Evolutionary conservation across 192 early-diverging fungal species (phyloP).

Genomic region (Pilaira anomala): DNA sequence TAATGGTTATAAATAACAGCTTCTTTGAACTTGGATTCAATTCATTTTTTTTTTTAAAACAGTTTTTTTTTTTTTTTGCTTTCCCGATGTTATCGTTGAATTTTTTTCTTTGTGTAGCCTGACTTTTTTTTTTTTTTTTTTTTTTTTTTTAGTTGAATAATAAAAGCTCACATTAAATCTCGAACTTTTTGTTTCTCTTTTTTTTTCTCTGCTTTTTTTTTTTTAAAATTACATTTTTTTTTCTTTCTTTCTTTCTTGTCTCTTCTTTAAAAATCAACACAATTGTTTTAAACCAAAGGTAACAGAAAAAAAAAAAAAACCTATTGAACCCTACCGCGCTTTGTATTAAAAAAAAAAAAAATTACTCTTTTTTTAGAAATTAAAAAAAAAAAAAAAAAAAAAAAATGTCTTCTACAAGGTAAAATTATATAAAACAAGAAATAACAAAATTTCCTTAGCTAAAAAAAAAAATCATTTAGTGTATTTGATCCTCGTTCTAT

Average conservation of each 20-base stretch:
- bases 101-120: background rate
- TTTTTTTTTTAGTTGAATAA: conserved; percentile 3
- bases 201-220: background rate
- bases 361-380: background rate
- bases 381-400: conserved; percentile 1
- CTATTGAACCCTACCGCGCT: too few relatives aligned
- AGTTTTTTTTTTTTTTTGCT: conserved; percentile 8
- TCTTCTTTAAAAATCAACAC: too few relatives aligned
- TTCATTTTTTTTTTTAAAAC: too few relatives aligned
- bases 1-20: too few relatives aligned
- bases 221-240: background rate
- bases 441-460: too few relatives aligned
- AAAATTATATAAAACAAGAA: background rate
- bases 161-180: conserved; percentile 7
- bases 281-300: too few relatives aligned
- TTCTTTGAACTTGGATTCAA: too few relatives aligned
- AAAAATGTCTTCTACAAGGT: conserved; percentile 18
- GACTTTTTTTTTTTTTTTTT: conserved; percentile 2
- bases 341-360: background rate
- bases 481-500: conserved; percentile 32
- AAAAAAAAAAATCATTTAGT: conserved; percentile 10
- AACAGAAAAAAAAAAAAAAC: too few relatives aligned
- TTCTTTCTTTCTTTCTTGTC: too few relatives aligned
- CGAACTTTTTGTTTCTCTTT: conserved; percentile 1
- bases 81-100: conserved; percentile 4